Conservation (phyloP, 148 eudicot species). For the Bassia scoparia region DNA sequence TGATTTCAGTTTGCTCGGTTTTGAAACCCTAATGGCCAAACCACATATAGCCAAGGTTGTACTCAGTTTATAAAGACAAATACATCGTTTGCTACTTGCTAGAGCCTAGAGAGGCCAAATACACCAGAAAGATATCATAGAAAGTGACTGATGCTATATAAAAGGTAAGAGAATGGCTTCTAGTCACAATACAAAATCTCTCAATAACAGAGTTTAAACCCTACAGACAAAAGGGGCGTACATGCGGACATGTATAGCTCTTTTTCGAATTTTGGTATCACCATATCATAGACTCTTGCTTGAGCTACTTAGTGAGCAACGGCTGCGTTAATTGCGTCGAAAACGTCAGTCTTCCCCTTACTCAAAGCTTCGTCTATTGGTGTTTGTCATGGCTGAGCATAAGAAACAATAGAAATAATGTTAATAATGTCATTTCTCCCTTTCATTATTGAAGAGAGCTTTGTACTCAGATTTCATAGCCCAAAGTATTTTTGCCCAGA, state of each 20-base stretch:
- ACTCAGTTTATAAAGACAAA: background rate
- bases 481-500: background rate
- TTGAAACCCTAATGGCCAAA: background rate
- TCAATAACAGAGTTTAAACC: background rate
- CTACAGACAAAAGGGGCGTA: background rate
- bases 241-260: background rate
- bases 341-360: conserved; percentile 55
- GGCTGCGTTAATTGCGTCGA: conserved; percentile 60
- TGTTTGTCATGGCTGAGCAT: conserved; percentile 62
- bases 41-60: conserved; percentile 8
- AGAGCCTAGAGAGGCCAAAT: background rate
- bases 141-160: conserved; percentile 1
- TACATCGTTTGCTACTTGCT: background rate
- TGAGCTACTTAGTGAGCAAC: conserved; percentile 54
- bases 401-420: too few species aligned
- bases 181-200: background rate
- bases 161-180: background rate
- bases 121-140: background rate
- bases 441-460: background rate
- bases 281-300: conserved; percentile 37
- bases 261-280: background rate
- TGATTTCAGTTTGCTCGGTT: background rate
- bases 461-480: too few species aligned
- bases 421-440: too few species aligned
- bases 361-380: conserved; percentile 67